These are phyloP conservation scores for Mycena rebaudengoi DNA, from an alignment of 768 basidiomycete species.

Conservation along the genomic window DNA sequence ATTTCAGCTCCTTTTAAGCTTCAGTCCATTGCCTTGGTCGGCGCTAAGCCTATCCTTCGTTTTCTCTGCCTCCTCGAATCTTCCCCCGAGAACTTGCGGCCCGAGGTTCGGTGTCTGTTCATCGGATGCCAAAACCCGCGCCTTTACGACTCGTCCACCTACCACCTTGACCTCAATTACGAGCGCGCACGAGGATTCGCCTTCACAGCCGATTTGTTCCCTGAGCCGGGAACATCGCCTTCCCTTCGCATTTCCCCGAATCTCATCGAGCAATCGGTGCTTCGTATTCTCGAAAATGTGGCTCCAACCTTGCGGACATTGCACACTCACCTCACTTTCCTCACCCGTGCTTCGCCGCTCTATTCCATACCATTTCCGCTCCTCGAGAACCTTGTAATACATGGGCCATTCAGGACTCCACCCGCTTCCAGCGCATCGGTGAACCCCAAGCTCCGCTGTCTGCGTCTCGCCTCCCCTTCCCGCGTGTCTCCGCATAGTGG, in stretches of 20 bases:
- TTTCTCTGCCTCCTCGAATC: conserved; percentile 26
- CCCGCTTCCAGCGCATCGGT: neutral
- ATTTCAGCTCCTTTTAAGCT: conserved; percentile 34
- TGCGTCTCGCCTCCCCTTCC: conserved; percentile 14
- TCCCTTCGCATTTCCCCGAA: neutral
- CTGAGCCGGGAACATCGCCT: conserved; percentile 15
- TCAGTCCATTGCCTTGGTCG: conserved; percentile 37
- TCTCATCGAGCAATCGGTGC: conserved; percentile 12
- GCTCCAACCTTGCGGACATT: conserved; percentile 9
- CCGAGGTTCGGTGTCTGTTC: conserved; percentile 21
- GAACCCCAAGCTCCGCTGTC: conserved; percentile 9
- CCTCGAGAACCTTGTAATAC: conserved; percentile 14
- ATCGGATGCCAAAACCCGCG: conserved; percentile 19
- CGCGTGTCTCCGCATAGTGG: conserved; percentile 8
- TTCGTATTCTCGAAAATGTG: conserved; percentile 14
- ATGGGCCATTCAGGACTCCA: conserved; percentile 19
- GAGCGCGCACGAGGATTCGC: conserved; percentile 16
- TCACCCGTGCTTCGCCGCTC: conserved; percentile 10
- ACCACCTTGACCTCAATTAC: conserved; percentile 11
- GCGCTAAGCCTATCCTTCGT: conserved; percentile 31
- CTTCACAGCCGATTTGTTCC: conserved; percentile 20
- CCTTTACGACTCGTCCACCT: neutral
- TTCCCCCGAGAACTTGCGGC: conserved; percentile 8
- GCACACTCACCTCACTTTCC: conserved; percentile 15
- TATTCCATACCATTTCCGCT: conserved; percentile 13